Conservation (phyloP, 441 rosid genomes). For the Adansonia madagascariensis region DNA sequence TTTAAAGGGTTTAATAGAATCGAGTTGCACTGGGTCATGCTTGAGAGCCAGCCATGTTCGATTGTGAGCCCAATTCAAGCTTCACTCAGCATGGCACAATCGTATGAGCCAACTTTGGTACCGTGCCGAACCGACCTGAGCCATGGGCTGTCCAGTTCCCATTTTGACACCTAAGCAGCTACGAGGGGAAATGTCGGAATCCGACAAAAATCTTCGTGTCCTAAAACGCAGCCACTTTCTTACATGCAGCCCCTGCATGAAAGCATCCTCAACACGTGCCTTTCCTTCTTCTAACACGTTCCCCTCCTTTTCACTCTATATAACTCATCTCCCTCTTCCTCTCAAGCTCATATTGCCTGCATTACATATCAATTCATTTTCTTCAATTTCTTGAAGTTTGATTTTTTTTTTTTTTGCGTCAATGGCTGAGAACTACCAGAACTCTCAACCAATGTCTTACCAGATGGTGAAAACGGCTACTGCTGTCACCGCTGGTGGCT, state of each 20-base stretch:
- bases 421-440: slow-evolving; percentile 50
- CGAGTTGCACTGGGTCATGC: not conserved
- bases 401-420: slow-evolving; percentile 10
- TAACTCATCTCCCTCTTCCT: slow-evolving; percentile 14
- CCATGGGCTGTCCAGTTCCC: too few relatives aligned
- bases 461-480: slow-evolving; percentile 78
- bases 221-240: slow-evolving; percentile 21
- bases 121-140: not conserved
- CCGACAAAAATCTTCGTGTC: slow-evolving; percentile 55
- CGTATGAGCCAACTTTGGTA: not conserved
- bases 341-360: not conserved
- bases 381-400: not conserved
- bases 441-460: slow-evolving; percentile 45
- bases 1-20: not conserved
- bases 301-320: slow-evolving; percentile 28
- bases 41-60: not conserved
- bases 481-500: slow-evolving; percentile 75
- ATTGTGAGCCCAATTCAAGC: not conserved
- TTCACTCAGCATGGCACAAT: not conserved
- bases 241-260: slow-evolving; percentile 77
- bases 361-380: too few relatives aligned
- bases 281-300: slow-evolving; percentile 36
- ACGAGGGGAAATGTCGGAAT: not conserved
- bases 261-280: slow-evolving; percentile 59
- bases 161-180: too few relatives aligned